Conservation (phyloP, 805 yeast species). For the Wickerhamiella bombiphila region DNA sequence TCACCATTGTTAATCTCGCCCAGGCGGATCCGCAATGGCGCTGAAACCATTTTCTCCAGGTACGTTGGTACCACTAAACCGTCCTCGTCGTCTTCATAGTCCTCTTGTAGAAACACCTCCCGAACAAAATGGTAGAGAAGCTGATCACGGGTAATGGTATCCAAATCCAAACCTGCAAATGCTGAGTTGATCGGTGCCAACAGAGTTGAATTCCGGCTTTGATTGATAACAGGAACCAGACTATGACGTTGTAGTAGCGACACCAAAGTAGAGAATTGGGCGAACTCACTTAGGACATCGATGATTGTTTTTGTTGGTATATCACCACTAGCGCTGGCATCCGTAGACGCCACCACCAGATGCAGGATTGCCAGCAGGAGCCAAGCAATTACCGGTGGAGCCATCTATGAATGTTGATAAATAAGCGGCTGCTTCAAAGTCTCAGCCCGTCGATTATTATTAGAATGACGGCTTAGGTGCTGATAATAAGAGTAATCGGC, state of each 20-base stretch:
- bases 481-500: too few species aligned
- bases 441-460: too few species aligned
- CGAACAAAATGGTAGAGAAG: conserved; percentile 24
- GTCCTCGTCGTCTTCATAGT: conserved; percentile 2
- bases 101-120: conserved; percentile 9
- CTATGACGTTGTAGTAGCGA: conserved; percentile 47
- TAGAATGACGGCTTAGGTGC: too few species aligned
- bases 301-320: conserved; percentile 28
- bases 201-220: conserved; percentile 48
- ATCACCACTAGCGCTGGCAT: neutral
- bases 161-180: conserved; percentile 27
- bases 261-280: conserved; percentile 51
- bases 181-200: conserved; percentile 75
- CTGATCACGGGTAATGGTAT: conserved; percentile 12
- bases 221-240: conserved; percentile 46
- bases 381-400: too few species aligned
- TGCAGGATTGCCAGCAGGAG: too few species aligned
- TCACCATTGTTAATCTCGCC: conserved; percentile 12
- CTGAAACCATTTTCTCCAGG: neutral
- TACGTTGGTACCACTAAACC: conserved; percentile 7
- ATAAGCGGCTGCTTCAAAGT: too few species aligned
- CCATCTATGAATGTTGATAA: too few species aligned
- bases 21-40: conserved; percentile 9
- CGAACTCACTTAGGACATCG: conserved; percentile 52
- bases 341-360: too few species aligned